A percentile compares a stretch with the other conserved stretches of the same genome.
phyloP scores from a whole-genome alignment of 2,329 filamentous ascomycete species.

The Cladosporium austrohemisphaericum region DNA sequence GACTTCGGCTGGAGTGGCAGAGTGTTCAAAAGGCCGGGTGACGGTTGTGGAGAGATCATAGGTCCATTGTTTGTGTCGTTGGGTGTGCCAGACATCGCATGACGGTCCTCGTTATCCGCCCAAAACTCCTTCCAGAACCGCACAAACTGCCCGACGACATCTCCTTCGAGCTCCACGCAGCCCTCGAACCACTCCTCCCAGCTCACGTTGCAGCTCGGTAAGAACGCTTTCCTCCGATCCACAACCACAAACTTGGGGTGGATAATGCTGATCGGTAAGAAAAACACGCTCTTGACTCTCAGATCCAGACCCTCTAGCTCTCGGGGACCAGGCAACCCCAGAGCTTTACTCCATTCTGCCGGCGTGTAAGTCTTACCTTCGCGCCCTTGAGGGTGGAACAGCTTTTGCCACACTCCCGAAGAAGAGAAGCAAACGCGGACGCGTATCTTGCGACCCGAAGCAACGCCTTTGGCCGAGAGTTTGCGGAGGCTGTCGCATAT shows the following conservation, averaged over 20 bases:
- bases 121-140: constrained; percentile 68
- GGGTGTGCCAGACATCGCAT: not conserved
- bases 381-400: constrained; percentile 64
- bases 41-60: constrained; percentile 17
- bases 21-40: not conserved
- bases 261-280: constrained; percentile 79
- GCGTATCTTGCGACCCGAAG: constrained; percentile 42
- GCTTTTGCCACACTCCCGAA: constrained; percentile 66
- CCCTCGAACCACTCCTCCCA: constrained; percentile 88
- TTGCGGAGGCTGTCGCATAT: constrained; percentile 56
- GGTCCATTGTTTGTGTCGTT: no score
- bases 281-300: constrained; percentile 71
- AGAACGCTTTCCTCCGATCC: constrained; percentile 61
- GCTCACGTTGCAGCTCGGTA: constrained; percentile 80
- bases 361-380: constrained; percentile 60
- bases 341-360: constrained; percentile 54
- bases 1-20: not conserved
- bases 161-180: constrained; percentile 63
- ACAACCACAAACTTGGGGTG: constrained; percentile 79
- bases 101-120: constrained; percentile 39
- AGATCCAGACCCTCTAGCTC: constrained; percentile 61
- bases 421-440: constrained; percentile 76
- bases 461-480: constrained; percentile 52
- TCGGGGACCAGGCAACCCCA: constrained; percentile 60
- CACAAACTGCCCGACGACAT: constrained; percentile 58